Evolutionary conservation across 2,329 filamentous ascomycete species (phyloP), one percentile per base, ranked within the genome.

Genomic region (Westerdykella sp.): DNA sequence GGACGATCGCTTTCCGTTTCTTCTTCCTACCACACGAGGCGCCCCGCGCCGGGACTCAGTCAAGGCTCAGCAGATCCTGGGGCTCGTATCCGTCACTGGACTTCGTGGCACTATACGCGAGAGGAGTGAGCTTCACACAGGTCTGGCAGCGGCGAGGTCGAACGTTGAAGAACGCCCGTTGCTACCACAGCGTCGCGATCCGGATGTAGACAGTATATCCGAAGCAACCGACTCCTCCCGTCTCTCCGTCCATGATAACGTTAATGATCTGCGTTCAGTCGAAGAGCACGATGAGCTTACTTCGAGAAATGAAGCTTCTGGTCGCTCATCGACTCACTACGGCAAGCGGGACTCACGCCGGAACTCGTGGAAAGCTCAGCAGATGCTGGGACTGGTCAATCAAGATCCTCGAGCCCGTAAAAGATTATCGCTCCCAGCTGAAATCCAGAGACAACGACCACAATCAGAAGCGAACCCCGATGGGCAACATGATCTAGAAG

Each of bases 41-140:
- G 7, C 25, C 7, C 25, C 11, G 25, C 25, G 25, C 9, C 32
- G 55, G 44, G 55, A 59, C 40, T 50, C 54, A 28, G 56, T 55
- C 22, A 58, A 53, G 45, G 56, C 56, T 12, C 52, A 59, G 39
- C 56, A 50, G 41, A 58, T 59, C 52, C 46, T 59, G 22, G 51
- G 48, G 11, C 34, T 58, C 25, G 51, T 59, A 28, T 50, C 55
- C 25, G n/a, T 14, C 36, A 35, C 32, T 7, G 32, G 32, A 7
- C 13, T 35, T 13, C 32, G 32, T 11, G 32, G 32, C 13, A 14
- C 13, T 13, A 14, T 18, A 6, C 14, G 16, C n/a, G n/a, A 14
- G 21, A 38, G 16, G 16, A 38, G 21, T 6, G 36, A 38, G 11
- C 10, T 15, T 15, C n/a, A 25, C 10, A 21, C n/a, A 21, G 10